These are phyloP conservation scores for Draba incana DNA, from an alignment of 345 rosid genomes.

Conservation along the genomic window DNA sequence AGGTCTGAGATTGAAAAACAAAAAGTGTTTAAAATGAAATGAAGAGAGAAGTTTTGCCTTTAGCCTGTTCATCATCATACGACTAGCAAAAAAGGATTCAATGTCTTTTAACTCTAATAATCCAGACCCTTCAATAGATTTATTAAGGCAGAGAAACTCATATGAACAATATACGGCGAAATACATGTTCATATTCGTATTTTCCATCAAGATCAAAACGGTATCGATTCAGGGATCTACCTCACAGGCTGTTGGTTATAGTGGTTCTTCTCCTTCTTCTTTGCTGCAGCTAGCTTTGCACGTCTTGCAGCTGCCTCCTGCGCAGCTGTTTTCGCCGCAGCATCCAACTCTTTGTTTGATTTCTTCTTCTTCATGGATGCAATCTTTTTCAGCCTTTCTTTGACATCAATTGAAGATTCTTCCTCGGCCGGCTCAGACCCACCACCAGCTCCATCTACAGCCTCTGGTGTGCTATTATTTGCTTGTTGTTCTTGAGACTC, in stretches of 20 bases:
- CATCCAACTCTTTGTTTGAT: slow-evolving; percentile 73
- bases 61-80: slow-evolving; percentile 33
- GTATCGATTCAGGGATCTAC: slow-evolving; percentile 39
- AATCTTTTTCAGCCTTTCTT: slow-evolving; percentile 68
- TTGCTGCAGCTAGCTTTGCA: slow-evolving; percentile 76
- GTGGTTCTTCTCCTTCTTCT: slow-evolving; percentile 90
- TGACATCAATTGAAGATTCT: slow-evolving; percentile 54
- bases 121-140: slow-evolving; percentile 32
- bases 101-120: slow-evolving; percentile 25
- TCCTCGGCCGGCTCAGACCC: slow-evolving; percentile 51
- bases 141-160: slow-evolving; percentile 37
- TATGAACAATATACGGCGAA: slow-evolving; percentile 38
- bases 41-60: slow-evolving; percentile 12
- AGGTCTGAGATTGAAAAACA: slow-evolving; percentile 14
- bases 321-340: slow-evolving; percentile 72
- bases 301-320: slow-evolving; percentile 74
- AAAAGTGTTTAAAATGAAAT: slow-evolving; percentile 8
- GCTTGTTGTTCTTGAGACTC: slow-evolving; percentile 52
- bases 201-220: slow-evolving; percentile 35
- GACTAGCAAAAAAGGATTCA: slow-evolving; percentile 33
- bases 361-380: slow-evolving; percentile 71
- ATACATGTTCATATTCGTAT: slow-evolving; percentile 38
- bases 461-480: slow-evolving; percentile 19
- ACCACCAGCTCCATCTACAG: slow-evolving; percentile 38
- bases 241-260: slow-evolving; percentile 79